phyloP scores from a whole-genome alignment of 2,329 filamentous ascomycete genomes.

The Seiridium cupressi region DNA sequence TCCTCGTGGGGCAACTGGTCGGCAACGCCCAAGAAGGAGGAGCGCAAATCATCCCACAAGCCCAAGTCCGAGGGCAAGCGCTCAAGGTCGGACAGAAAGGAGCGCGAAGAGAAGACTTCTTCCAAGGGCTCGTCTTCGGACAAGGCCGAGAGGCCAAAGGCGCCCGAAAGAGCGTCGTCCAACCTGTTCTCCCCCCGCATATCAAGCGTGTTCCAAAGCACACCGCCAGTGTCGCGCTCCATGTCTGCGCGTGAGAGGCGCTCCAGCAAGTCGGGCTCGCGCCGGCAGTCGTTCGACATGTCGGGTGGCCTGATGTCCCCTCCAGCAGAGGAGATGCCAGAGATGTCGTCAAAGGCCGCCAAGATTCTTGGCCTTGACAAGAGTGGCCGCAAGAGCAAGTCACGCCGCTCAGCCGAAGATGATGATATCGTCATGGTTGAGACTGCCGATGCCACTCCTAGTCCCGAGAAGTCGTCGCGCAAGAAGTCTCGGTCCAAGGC shows the following conservation, averaged over 20 bases:
- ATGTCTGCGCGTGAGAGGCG: slow-evolving; percentile 68
- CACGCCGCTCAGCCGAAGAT: slow-evolving; percentile 37
- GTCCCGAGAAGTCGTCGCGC: slow-evolving; percentile 45
- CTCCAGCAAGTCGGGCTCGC: slow-evolving; percentile 57
- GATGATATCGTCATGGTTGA: slow-evolving; percentile 51
- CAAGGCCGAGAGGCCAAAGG: slow-evolving; percentile 51
- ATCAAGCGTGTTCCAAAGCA: slow-evolving; percentile 66
- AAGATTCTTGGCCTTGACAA: slow-evolving; percentile 66
- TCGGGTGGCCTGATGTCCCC: slow-evolving; percentile 66
- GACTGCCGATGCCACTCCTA: slow-evolving; percentile 34
- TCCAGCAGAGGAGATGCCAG: slow-evolving; percentile 65
- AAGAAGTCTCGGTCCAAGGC: slow-evolving; percentile 45
- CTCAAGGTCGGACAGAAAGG: slow-evolving; percentile 43
- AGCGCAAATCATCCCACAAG: slow-evolving; percentile 57
- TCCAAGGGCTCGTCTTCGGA: slow-evolving; percentile 74
- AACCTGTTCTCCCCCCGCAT: slow-evolving; percentile 50
- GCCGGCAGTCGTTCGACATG: slow-evolving; percentile 68
- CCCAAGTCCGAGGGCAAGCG: slow-evolving; percentile 65
- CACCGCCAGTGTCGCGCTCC: slow-evolving; percentile 65
- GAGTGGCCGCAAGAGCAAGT: slow-evolving; percentile 46
- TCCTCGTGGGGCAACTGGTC: slow-evolving; percentile 77
- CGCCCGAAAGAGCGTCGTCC: slow-evolving; percentile 26
- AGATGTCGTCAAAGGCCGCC: slow-evolving; percentile 73
- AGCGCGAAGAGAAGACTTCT: slow-evolving; percentile 61
- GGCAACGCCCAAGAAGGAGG: slow-evolving; percentile 53